Evolutionary conservation across 768 basidiomycete species (phyloP), one percentile per base, ranked within the genome.

Genomic region (Lactifluus piperatus): DNA sequence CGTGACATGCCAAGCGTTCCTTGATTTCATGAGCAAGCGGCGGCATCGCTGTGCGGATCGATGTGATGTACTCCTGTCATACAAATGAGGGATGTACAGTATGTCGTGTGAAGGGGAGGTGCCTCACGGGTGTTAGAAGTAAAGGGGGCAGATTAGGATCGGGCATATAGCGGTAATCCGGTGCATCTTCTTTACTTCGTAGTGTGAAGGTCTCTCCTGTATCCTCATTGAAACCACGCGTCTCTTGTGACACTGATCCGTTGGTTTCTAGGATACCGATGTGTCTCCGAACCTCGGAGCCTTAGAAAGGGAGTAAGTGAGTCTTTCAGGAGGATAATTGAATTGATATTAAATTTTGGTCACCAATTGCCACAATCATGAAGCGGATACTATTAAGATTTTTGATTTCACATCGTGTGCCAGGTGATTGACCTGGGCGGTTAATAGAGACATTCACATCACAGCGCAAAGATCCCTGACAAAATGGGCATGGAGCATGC

Each of bases 101-200:
- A 9, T 36, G 24, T 60, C 34, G 37, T 22, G 32, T 57, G n/a
- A 34, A 47, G 45, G 57, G 2, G 34, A 62, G 50, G 45, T 16
- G 66, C 62, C 65, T 66, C 58, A 81, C 84, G 59, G 80, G 69
- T 57, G 78, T 77, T 7, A 89, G 67, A 32, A 81, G 67, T 5
- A 97, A 73, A 0, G 84, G 80, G 0, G 93, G 92, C 1, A 98
- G 73, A 69, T 98, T 97, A 0, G 92, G 85, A 69, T 99, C 97
- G 0, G 97, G 97, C 91, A 99, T 95, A 73, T 97, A 98, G 18
- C 90, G 81, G 70, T 98, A 99, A 70, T 99, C 97, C 1, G 90
- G 92, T 0, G 93, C 87, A 65, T 94, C 89, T 66, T 97, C 97
- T 72, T 99, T 98, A 47, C 82, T 84, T 43, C 97, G 79, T 43